These are phyloP conservation scores for Termitomyces sp. DNA, from an alignment of 768 basidiomycete genomes.

Conservation along the genomic window DNA sequence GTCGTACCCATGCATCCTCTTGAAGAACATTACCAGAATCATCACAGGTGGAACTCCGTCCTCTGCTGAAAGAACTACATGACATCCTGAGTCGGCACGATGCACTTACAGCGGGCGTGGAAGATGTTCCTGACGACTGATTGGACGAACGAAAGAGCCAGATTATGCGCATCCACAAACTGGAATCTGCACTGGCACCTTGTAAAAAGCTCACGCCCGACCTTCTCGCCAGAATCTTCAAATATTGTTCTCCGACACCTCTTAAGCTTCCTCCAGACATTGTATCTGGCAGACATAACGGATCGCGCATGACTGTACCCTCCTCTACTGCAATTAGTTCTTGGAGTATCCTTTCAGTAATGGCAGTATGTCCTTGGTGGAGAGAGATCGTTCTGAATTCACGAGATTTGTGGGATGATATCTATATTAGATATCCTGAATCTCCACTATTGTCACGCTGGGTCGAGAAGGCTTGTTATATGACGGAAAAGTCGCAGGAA, in stretches of 20 bases:
- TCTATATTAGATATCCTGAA: background rate
- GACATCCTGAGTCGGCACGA: background rate
- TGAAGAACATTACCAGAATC: background rate
- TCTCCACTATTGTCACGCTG: background rate
- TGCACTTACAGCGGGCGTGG: background rate
- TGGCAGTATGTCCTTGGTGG: constrained; percentile 4
- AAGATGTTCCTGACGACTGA: background rate
- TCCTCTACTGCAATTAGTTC: background rate
- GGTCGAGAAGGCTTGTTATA: background rate
- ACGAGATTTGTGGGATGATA: background rate
- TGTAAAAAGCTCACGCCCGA: constrained; percentile 6
- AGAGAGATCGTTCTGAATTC: constrained; percentile 2
- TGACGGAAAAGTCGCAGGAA: background rate
- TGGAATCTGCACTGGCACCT: constrained; percentile 1
- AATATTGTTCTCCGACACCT: background rate
- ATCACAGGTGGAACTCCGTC: background rate
- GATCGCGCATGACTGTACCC: too few relatives aligned
- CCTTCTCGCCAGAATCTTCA: background rate
- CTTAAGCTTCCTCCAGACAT: background rate
- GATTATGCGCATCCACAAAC: background rate
- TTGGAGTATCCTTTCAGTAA: background rate
- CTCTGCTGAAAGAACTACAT: background rate
- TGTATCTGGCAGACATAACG: background rate
- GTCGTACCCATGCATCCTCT: background rate
- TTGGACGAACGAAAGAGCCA: background rate